phyloP scores from a whole-genome alignment of 116 monocot species.

The Cymodocea nodosa region DNA sequence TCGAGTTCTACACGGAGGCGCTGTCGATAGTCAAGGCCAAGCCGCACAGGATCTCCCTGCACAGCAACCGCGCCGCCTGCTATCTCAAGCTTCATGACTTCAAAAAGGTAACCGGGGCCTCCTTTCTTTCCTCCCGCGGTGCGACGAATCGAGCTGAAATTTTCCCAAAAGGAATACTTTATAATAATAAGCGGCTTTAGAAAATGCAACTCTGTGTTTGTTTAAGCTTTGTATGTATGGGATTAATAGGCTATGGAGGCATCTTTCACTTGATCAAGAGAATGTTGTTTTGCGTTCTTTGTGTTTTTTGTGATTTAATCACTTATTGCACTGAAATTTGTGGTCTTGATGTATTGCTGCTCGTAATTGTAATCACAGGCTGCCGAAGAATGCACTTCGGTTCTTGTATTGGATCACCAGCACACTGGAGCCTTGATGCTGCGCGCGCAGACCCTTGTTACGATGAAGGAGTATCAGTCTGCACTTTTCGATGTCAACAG shows the following conservation, averaged over 20 bases:
- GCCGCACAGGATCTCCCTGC: slow-evolving; percentile 87
- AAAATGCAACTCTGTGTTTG: too few species aligned
- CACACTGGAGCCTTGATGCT: slow-evolving; percentile 98
- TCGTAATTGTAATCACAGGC: slow-evolving; percentile 29
- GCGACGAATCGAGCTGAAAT: too few species aligned
- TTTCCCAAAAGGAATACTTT: too few species aligned
- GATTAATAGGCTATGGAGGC: too few species aligned
- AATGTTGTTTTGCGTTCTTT: neutral
- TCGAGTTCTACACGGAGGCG: slow-evolving; percentile 81
- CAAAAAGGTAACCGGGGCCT: slow-evolving; percentile 34
- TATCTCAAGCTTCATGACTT: slow-evolving; percentile 88
- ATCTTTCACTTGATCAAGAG: too few species aligned
- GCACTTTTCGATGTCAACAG: slow-evolving; percentile 97
- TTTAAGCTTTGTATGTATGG: too few species aligned
- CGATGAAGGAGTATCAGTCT: slow-evolving; percentile 87
- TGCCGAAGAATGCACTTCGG: slow-evolving; percentile 94
- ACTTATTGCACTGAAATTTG: too few species aligned
- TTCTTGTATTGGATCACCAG: slow-evolving; percentile 78
- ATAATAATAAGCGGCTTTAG: too few species aligned
- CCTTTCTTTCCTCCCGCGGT: neutral
- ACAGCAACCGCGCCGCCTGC: slow-evolving; percentile 95
- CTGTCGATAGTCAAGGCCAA: slow-evolving; percentile 68
- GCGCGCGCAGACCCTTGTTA: slow-evolving; percentile 90
- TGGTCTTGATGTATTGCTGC: neutral
- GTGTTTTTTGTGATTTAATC: neutral